Evolutionary conservation across 2,329 filamentous ascomycete species (phyloP).

Genomic region (Karstenula rhodostoma): DNA sequence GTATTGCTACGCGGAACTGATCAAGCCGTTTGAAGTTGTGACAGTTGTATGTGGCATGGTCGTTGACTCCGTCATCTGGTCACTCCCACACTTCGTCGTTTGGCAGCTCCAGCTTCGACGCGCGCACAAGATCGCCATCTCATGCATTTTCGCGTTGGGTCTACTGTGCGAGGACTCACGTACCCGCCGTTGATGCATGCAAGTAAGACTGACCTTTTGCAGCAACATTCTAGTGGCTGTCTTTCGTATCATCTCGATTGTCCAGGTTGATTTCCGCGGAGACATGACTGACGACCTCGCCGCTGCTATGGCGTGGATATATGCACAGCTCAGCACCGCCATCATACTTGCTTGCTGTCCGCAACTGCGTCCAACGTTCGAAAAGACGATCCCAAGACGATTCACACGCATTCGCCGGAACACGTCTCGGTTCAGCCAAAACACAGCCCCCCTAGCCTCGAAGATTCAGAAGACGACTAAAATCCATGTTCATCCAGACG

Average conservation of each 20-base stretch:
- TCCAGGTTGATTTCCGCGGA: conserved; percentile 10
- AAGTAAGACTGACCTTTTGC: conserved; percentile 17
- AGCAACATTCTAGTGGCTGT: conserved; percentile 30
- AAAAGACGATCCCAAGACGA: conserved; percentile 23
- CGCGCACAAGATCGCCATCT: conserved; percentile 35
- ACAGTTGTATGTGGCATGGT: conserved; percentile 23
- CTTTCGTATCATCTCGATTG: conserved; percentile 22
- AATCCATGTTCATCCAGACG: conserved; percentile 24
- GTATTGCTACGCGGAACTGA: conserved; percentile 27
- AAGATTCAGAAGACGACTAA: conserved; percentile 31
- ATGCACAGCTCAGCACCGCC: conserved; percentile 32
- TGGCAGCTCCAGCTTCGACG: conserved; percentile 33
- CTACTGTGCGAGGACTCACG: conserved; percentile 25
- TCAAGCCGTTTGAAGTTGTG: conserved; percentile 20
- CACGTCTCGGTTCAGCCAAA: background rate
- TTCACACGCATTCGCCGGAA: conserved; percentile 19
- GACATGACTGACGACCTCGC: conserved; percentile 30
- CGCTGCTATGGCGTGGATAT: conserved; percentile 28
- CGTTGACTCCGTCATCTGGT: conserved; percentile 33
- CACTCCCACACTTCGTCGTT: conserved; percentile 35
- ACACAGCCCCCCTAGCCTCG: background rate
- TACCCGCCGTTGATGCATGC: background rate
- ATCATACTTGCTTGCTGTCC: conserved; percentile 37
- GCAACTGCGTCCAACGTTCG: conserved; percentile 35
- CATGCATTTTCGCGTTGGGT: conserved; percentile 33